phyloP scores from a whole-genome alignment of 768 basidiomycete genomes.

The Boletus rubropictus region DNA sequence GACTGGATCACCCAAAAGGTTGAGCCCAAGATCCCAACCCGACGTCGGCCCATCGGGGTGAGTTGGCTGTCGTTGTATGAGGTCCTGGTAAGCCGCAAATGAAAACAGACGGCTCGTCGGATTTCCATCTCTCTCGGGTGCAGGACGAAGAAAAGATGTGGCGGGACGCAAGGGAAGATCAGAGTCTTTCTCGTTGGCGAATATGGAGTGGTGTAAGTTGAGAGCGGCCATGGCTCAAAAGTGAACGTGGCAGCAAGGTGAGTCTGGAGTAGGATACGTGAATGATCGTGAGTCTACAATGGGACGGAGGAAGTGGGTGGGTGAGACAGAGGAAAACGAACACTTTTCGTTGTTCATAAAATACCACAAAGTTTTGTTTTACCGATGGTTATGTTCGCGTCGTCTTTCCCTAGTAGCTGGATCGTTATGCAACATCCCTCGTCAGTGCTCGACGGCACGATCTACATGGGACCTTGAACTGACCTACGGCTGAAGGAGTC shows the following conservation, averaged over 20 bases:
- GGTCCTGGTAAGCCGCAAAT: conserved; percentile 33
- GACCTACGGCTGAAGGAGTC: conserved; percentile 8
- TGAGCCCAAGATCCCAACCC: conserved; percentile 28
- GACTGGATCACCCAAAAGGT: conserved; percentile 29
- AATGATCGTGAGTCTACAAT: conserved; percentile 14
- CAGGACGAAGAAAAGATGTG: conserved; percentile 17
- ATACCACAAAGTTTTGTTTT: conserved; percentile 7
- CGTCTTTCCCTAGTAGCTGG: conserved; percentile 5
- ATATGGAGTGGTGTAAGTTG: conserved; percentile 51
- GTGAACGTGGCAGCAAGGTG: conserved; percentile 13
- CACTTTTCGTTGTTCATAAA: conserved; percentile 12
- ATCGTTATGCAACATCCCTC: conserved; percentile 1
- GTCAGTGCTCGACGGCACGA: conserved; percentile 1
- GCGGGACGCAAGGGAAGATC: conserved; percentile 17
- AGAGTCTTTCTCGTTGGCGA: conserved; percentile 31
- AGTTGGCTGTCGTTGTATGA: conserved; percentile 35
- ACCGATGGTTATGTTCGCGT: conserved; percentile 1
- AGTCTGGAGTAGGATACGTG: conserved; percentile 6
- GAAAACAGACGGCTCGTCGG: conserved; percentile 13
- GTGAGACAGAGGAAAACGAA: conserved; percentile 8
- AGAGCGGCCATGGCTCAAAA: conserved; percentile 49
- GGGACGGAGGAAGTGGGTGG: conserved; percentile 1
- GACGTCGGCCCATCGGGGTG: conserved; percentile 37
- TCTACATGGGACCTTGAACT: neutral
- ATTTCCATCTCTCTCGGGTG: conserved; percentile 11